Evolutionary conservation across 768 basidiomycete genomes (phyloP), one percentile per base, ranked within the genome.

Genomic region (Stropharia rugosoannulata): DNA sequence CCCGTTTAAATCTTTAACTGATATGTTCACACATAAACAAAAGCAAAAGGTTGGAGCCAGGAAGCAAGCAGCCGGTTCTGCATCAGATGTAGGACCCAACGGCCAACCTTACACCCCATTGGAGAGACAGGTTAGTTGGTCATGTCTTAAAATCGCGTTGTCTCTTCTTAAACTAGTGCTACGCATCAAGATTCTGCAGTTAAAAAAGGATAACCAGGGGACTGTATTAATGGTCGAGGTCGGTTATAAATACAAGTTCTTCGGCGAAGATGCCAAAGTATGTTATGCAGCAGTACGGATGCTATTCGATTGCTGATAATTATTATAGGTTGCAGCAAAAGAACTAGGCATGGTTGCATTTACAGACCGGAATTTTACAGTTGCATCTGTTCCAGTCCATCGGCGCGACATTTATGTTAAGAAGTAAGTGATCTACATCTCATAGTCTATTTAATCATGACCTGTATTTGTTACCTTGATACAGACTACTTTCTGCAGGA

Each of bases 211-310:
- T 16, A 76, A 91, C 67, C 77, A 80, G 1, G 88, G 80, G 10
- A 83, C 83, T 4, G 59, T 95, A 36, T 74, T 95, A 11, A 84
- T 94, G 80, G 74, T 95, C 19, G 87, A 93, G 67, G 84, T 88
- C 27, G 93, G 93, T 4, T 95, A 95, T 69, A 94, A 88, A 68
- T 88, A 85, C 67, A 81, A 77, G 51, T 94, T 95, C 68, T 94
- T 86, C 62, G 87, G 84, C 47, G 86, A 93, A 18, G 93, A 95
- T 64, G 93, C 93, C 0, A 83, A 84, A 76, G 90, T 86, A 22
- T 48, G 4, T 36, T n/a, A 32, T 10, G 13, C 15, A 27, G 9
- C 29, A 2, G 9, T 47, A 8, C 4, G 5, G 40, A 13, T 57
- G 37, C 54, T 35, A 53, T 4, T 11, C 4, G 18, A 35, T 25